These are phyloP conservation scores for Penicillium glabrum DNA, from an alignment of 2,329 filamentous ascomycete genomes.

Conservation along the genomic window DNA sequence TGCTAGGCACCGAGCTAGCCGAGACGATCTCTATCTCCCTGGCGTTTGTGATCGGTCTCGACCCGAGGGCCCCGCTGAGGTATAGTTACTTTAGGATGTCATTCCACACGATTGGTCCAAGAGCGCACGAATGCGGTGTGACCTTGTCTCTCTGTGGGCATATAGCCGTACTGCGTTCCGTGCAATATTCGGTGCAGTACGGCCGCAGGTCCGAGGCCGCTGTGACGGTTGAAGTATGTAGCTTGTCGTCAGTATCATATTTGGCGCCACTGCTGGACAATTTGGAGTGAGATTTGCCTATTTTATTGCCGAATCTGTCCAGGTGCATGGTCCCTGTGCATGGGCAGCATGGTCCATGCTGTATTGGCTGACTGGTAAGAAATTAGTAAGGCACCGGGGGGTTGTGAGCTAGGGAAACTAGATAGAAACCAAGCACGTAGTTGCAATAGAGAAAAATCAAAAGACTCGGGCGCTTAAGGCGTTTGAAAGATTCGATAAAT, in stretches of 20 bases:
- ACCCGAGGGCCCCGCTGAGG: neutral
- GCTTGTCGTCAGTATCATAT: neutral
- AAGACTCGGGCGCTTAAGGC: neutral
- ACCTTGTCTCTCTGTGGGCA: neutral
- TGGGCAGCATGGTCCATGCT: neutral
- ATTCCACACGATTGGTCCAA: neutral
- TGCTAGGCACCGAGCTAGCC: slow-evolving; percentile 2
- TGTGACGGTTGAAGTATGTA: neutral
- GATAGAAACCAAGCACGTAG: neutral
- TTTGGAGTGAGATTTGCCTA: no score
- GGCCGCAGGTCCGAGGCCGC: neutral
- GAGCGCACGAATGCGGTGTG: neutral
- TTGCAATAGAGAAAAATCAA: neutral
- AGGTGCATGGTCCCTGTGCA: neutral
- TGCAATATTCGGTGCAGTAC: neutral
- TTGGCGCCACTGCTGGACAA: neutral
- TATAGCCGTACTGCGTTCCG: neutral
- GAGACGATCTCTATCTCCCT: slow-evolving; percentile 4
- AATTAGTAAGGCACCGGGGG: neutral
- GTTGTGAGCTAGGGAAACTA: neutral
- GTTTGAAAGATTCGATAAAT: neutral
- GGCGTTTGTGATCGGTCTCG: slow-evolving; percentile 1
- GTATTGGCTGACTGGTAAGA: neutral
- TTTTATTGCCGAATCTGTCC: neutral
- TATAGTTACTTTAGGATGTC: neutral